Conservation (phyloP, 202 grass and related monocot species). For the Setaria italica region DNA sequence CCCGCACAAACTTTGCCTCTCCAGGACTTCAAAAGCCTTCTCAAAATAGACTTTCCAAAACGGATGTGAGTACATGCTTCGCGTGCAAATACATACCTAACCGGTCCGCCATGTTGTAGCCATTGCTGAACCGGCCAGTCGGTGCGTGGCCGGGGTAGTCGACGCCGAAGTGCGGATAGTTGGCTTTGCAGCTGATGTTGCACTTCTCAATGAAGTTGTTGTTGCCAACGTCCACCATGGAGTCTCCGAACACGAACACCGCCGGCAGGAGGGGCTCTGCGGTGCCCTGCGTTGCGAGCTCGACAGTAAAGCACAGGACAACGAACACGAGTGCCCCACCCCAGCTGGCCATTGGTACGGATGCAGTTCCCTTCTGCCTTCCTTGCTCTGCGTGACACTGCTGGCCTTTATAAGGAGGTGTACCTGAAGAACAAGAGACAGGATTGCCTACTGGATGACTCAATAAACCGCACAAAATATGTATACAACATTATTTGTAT, state of each 20-base stretch:
- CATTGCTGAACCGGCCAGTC: constrained; percentile 91
- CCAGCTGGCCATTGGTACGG: constrained; percentile 30
- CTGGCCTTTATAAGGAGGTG: not conserved
- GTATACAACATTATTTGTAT: not conserved
- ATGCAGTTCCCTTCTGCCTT: not conserved
- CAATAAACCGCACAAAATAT: not conserved
- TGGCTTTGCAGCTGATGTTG: constrained; percentile 31
- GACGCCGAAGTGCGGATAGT: constrained; percentile 64
- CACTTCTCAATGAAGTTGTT: constrained; percentile 64
- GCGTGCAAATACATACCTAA: constrained; percentile 56
- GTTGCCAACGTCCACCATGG: constrained; percentile 87
- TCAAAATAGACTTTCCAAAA: not conserved
- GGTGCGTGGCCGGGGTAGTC: constrained; percentile 58
- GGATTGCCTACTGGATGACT: not conserved
- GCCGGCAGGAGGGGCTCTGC: constrained; percentile 52
- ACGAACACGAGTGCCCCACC: not conserved
- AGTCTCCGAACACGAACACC: constrained; percentile 88
- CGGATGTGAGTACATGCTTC: not conserved
- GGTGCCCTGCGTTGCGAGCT: not conserved
- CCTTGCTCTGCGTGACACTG: not conserved
- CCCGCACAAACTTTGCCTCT: too few relatives aligned
- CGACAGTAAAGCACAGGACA: constrained; percentile 28
- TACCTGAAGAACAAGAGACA: not conserved
- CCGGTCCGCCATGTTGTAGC: constrained; percentile 72
- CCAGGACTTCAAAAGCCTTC: not conserved